Evolutionary conservation across 2,329 filamentous ascomycete species (phyloP).

Genomic region (Sporothrix pseudoabietina): DNA sequence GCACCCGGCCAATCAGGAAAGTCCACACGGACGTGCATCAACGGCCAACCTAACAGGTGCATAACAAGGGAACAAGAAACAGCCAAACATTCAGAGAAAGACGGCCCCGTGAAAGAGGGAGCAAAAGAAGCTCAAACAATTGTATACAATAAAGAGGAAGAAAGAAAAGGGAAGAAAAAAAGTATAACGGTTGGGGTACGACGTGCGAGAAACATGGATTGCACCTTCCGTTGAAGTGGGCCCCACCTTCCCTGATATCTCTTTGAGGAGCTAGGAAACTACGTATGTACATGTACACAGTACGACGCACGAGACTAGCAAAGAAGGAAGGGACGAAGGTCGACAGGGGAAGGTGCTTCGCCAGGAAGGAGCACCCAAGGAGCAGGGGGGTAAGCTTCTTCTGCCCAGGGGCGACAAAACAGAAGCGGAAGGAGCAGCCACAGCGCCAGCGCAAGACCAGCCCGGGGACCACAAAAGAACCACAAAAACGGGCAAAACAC

Average conservation of each 20-base stretch:
- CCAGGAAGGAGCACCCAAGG: not conserved
- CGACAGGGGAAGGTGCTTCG: not conserved
- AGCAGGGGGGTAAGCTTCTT: not conserved
- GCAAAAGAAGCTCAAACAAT: not conserved
- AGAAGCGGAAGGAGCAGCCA: constrained; percentile 15
- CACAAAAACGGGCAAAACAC: not conserved
- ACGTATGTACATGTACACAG: too few relatives aligned
- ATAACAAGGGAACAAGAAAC: not conserved
- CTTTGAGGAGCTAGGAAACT: not conserved
- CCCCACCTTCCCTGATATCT: constrained; percentile 1
- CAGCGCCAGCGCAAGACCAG: not conserved
- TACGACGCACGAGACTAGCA: not conserved
- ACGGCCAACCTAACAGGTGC: not conserved
- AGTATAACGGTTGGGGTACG: not conserved
- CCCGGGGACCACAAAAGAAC: not conserved
- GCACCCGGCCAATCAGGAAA: constrained; percentile 28
- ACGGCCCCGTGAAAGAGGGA: not conserved
- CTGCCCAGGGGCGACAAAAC: not conserved
- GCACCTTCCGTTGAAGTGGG: not conserved
- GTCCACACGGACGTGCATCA: constrained; percentile 12
- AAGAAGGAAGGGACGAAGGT: constrained; percentile 5
- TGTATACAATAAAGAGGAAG: not conserved
- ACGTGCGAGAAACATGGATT: not conserved
- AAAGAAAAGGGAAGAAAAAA: not conserved
- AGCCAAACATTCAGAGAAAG: not conserved